Conservation (phyloP, 2,329 filamentous ascomycete genomes). For the Colletotrichum graminicola region DNA sequence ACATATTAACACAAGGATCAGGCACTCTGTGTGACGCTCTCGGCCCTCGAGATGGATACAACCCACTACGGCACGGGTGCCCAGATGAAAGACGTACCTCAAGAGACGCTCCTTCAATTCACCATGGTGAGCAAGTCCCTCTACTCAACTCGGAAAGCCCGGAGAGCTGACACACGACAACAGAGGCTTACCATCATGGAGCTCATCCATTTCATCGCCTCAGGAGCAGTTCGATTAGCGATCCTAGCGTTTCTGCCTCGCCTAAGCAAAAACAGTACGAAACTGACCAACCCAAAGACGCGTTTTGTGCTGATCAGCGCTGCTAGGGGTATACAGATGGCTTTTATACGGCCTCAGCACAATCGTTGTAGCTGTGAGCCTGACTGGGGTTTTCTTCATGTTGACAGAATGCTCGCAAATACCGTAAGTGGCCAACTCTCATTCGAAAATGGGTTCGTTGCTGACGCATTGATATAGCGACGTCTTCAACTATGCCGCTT, state of each 20-base stretch:
- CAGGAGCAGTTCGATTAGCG: constrained; percentile 50
- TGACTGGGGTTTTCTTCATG: constrained; percentile 43
- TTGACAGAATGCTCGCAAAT: constrained; percentile 45
- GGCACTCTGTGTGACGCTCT: constrained; percentile 25
- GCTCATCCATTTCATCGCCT: constrained; percentile 48
- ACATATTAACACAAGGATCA: not conserved
- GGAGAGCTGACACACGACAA: not conserved
- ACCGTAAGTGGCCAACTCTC: constrained; percentile 29
- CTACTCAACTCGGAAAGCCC: too few relatives aligned
- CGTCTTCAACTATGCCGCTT: constrained; percentile 26
- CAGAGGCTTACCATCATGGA: constrained; percentile 33
- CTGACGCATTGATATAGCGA: constrained; percentile 21
- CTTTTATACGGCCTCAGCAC: constrained; percentile 34
- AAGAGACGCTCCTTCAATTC: constrained; percentile 21
- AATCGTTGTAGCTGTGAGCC: constrained; percentile 42
- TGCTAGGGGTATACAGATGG: constrained; percentile 24
- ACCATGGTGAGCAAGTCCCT: constrained; percentile 5
- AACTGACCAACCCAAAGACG: not conserved
- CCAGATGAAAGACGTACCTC: constrained; percentile 26
- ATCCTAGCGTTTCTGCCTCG: constrained; percentile 53
- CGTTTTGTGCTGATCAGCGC: not conserved
- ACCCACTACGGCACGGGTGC: constrained; percentile 36
- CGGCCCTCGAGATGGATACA: constrained; percentile 35
- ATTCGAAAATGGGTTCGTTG: fast-evolving
- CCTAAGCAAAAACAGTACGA: constrained; percentile 50